A percentile compares a stretch with the other conserved stretches of the same genome.
phyloP scores from a whole-genome alignment of 2,329 filamentous ascomycete genomes.

The Fonsecaea multimorphosa region DNA sequence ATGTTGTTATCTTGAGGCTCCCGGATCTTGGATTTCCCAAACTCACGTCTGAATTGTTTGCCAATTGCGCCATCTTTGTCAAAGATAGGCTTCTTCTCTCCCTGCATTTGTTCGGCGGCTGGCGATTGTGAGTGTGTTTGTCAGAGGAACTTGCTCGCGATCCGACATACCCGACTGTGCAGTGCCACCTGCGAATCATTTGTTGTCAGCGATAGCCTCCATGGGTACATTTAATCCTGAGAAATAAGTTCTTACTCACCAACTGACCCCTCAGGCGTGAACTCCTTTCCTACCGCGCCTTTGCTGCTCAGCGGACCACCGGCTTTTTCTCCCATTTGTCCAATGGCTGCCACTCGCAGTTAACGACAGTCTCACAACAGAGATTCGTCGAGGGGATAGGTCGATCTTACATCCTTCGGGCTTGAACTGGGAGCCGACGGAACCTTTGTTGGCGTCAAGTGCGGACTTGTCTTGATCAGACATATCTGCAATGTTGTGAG shows the following conservation, averaged over 20 bases:
- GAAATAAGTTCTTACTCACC: constrained; percentile 11
- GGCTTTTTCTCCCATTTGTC: constrained; percentile 9
- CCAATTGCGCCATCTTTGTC: constrained; percentile 33
- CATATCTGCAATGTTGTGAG: constrained; percentile 26
- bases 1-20: background rate
- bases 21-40: background rate
- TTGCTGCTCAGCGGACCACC: constrained; percentile 30
- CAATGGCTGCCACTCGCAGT: constrained; percentile 45
- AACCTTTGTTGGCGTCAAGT: constrained; percentile 36
- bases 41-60: constrained; percentile 30
- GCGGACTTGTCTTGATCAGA: constrained; percentile 31
- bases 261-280: constrained; percentile 27
- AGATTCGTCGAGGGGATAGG: background rate
- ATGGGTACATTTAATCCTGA: background rate
- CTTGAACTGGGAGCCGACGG: constrained; percentile 33
- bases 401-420: constrained; percentile 3
- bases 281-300: constrained; percentile 31
- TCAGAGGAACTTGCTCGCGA: background rate
- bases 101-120: constrained; percentile 34
- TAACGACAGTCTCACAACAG: constrained; percentile 6
- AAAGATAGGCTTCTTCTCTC: constrained; percentile 34
- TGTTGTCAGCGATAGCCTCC: constrained; percentile 39
- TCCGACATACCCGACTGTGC: constrained; percentile 27
- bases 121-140: background rate
- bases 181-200: constrained; percentile 13